A percentile compares a stretch with the other conserved stretches of the same genome.
Conservation (phyloP, 495 filamentous ascomycete species). For the Peziza echinospora region DNA sequence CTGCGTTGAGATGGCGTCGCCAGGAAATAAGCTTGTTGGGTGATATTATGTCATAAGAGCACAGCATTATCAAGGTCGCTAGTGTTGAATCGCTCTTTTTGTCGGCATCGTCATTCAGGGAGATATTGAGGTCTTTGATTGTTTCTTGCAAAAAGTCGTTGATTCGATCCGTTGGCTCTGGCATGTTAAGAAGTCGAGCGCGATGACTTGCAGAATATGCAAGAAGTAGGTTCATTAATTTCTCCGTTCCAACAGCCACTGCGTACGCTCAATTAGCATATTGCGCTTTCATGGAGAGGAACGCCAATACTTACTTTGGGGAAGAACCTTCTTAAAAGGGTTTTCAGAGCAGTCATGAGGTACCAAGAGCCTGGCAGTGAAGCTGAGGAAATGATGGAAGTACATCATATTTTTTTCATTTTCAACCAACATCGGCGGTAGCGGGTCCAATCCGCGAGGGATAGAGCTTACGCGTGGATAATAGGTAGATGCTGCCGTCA, state of each 20-base stretch:
- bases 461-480: conserved; percentile 35
- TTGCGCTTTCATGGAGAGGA: no score
- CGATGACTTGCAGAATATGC: conserved; percentile 70
- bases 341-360: conserved; percentile 51
- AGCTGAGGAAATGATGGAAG: conserved; percentile 55
- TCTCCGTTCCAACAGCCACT: conserved; percentile 46
- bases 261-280: neutral
- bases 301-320: conserved; percentile 37
- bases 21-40: conserved; percentile 43
- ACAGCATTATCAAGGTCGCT: conserved; percentile 68
- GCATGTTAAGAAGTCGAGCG: conserved; percentile 49
- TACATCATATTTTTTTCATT: conserved; percentile 63
- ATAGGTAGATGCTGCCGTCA: conserved; percentile 29
- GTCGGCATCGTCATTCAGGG: conserved; percentile 36
- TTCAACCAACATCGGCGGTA: conserved; percentile 42
- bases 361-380: conserved; percentile 46
- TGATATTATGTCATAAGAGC: conserved; percentile 68
- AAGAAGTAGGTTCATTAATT: conserved; percentile 55
- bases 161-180: conserved; percentile 57
- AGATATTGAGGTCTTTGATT: conserved; percentile 47
- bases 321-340: conserved; percentile 44
- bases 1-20: conserved; percentile 57
- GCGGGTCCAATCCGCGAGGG: conserved; percentile 40
- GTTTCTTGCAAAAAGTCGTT: conserved; percentile 59
- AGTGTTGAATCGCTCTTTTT: conserved; percentile 51